Conservation (phyloP, 225 moss, liverwort and hornwort species). For the Asterella californica region DNA sequence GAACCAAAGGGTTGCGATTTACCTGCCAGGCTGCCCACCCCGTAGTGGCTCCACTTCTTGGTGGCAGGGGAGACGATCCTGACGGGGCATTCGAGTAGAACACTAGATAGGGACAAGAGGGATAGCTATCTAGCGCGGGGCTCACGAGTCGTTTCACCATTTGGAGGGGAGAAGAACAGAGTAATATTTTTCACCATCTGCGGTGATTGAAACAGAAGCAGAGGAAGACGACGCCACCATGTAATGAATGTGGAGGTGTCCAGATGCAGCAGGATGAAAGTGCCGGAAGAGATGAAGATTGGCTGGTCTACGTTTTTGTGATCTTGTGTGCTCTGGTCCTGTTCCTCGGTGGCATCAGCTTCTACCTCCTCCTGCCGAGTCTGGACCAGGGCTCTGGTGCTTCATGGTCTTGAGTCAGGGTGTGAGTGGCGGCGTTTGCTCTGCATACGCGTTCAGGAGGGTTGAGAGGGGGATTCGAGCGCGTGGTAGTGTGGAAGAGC, state of each 20-base stretch:
- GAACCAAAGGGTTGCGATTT: conserved; percentile 3
- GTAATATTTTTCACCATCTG: too few species aligned
- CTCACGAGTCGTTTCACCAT: not conserved
- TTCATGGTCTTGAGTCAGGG: not conserved
- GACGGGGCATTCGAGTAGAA: not conserved
- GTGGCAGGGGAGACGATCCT: not conserved
- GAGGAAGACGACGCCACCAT: not conserved
- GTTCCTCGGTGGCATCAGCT: conserved; percentile 6
- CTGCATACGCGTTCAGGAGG: too few species aligned
- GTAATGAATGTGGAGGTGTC: not conserved
- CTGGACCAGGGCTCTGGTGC: not conserved
- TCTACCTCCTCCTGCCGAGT: conserved; percentile 1
- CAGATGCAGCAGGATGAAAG: conserved; percentile 5
- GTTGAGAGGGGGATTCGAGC: not conserved
- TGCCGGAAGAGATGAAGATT: conserved; percentile 26
- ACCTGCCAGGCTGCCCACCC: not conserved
- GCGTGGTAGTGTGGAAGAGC: not conserved
- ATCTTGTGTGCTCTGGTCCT: not conserved
- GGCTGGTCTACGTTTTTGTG: conserved; percentile 6
- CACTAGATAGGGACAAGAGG: not conserved
- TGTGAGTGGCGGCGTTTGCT: too few species aligned
- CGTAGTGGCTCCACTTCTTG: not conserved
- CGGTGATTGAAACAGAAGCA: not conserved
- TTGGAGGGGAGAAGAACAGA: not conserved
- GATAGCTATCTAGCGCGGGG: not conserved